A percentile compares a stretch with the other conserved stretches of the same genome.
Evolutionary conservation across 176 grass and related monocot genomes (phyloP).

Genomic region (Oryza nivara): DNA sequence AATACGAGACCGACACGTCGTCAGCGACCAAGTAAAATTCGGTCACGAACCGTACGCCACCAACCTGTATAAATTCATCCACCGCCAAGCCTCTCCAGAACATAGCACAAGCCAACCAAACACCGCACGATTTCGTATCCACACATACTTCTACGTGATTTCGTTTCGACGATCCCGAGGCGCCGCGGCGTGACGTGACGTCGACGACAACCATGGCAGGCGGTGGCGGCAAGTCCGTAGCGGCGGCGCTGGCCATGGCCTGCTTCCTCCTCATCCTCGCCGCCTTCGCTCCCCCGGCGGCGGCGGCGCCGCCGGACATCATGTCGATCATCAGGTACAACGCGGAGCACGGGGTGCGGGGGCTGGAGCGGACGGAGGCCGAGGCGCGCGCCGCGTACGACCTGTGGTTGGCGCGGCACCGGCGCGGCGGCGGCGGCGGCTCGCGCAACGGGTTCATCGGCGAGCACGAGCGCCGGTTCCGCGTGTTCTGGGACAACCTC

Average conservation of each 20-base stretch:
- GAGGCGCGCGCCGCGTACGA: slow-evolving; percentile 43
- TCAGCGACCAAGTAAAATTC: no score
- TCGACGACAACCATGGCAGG: background rate
- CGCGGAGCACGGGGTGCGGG: background rate
- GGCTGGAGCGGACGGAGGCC: slow-evolving; percentile 32
- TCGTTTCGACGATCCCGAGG: no score
- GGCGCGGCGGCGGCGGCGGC: background rate
- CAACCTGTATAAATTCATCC: no score
- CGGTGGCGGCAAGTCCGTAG: background rate
- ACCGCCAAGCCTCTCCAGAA: no score
- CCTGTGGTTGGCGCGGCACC: slow-evolving; percentile 41
- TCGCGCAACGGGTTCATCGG: slow-evolving; percentile 46
- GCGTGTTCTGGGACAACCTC: slow-evolving; percentile 55
- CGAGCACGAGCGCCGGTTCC: slow-evolving; percentile 46
- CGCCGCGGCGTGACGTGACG: background rate
- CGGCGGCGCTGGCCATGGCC: background rate
- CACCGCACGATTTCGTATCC: no score
- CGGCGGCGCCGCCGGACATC: background rate
- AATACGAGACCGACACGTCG: no score
- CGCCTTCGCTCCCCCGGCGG: background rate
- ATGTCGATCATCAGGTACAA: background rate
- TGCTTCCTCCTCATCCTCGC: background rate
- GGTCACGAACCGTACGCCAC: no score
- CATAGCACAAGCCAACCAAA: background rate
- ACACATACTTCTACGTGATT: no score